Conservation (phyloP, 2,329 filamentous ascomycete species). For the Didymosphaeria variabile region DNA sequence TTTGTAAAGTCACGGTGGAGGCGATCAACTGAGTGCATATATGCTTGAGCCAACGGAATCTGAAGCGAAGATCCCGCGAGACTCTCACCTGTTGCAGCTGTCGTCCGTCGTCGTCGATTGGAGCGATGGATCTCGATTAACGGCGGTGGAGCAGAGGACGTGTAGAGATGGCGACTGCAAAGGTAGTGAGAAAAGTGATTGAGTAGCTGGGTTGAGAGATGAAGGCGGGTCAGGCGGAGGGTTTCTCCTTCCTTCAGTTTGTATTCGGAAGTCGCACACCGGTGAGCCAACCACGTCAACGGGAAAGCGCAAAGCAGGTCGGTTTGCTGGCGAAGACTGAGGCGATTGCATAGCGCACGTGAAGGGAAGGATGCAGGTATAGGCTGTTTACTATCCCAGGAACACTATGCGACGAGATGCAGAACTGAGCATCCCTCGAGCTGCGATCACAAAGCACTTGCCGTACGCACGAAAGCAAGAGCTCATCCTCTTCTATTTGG, state of each 20-base stretch:
- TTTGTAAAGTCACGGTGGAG: background rate
- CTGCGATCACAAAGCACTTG: too few relatives aligned
- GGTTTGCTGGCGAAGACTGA: too few relatives aligned
- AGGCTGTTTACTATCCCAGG: too few relatives aligned
- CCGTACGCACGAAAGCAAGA: too few relatives aligned
- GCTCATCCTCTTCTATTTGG: too few relatives aligned
- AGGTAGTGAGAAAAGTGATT: background rate
- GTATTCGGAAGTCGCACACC: background rate
- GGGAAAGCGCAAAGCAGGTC: background rate
- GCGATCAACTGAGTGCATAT: background rate
- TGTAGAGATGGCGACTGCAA: background rate
- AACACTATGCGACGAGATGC: too few relatives aligned
- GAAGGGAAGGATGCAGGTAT: too few relatives aligned
- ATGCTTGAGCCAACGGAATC: slow-evolving; percentile 1
- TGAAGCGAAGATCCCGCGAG: background rate
- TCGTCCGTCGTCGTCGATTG: background rate
- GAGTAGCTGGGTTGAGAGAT: background rate
- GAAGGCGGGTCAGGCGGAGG: background rate
- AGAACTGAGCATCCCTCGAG: too few relatives aligned
- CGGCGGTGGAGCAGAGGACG: background rate
- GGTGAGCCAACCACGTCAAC: background rate
- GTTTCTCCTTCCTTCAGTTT: slow-evolving; percentile 1
- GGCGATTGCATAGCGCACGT: too few relatives aligned
- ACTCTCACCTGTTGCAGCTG: background rate
- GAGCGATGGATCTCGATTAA: background rate